Percentiles rank a stretch among this genome's conserved stretches.
These are phyloP conservation scores for Fraxinus anomala DNA, from an alignment of 257 asterid genomes.

Conservation along the genomic window DNA sequence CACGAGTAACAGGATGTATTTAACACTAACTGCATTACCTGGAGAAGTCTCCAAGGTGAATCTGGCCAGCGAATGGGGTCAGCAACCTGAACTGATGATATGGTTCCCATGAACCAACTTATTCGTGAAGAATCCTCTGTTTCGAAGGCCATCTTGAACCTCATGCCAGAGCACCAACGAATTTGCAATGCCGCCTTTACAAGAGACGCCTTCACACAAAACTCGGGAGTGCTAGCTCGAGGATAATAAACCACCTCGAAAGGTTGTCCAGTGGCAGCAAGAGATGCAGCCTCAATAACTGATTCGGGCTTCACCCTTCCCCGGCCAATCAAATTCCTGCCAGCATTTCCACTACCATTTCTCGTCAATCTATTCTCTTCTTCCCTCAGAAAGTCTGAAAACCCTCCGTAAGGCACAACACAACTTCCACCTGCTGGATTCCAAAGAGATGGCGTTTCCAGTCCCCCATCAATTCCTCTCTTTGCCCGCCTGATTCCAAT, in stretches of 20 bases:
- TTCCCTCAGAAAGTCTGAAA: constrained; percentile 44
- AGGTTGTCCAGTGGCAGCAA: constrained; percentile 44
- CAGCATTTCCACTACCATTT: constrained; percentile 27
- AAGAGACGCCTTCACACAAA: constrained; percentile 47
- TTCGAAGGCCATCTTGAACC: constrained; percentile 60
- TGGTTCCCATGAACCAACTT: constrained; percentile 64
- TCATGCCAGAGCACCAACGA: constrained; percentile 53
- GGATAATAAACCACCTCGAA: constrained; percentile 56
- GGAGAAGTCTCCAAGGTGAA: constrained; percentile 60
- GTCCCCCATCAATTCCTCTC: constrained; percentile 47
- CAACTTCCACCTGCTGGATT: constrained; percentile 48
- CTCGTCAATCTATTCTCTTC: constrained; percentile 34
- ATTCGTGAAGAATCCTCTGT: constrained; percentile 58
- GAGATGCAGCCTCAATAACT: constrained; percentile 46
- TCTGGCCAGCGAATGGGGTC: constrained; percentile 57
- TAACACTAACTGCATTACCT: constrained; percentile 32
- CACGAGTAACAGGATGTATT: background rate
- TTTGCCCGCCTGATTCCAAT: constrained; percentile 52
- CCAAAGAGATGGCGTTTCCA: constrained; percentile 46
- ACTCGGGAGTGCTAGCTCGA: constrained; percentile 53
- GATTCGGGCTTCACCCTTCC: constrained; percentile 49
- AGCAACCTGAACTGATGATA: constrained; percentile 45
- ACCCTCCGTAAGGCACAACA: constrained; percentile 42
- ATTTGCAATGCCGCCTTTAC: constrained; percentile 47
- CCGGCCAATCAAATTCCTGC: constrained; percentile 16